Conservation (phyloP, 1,139 yeast species). For the Pichia inconspicua region DNA sequence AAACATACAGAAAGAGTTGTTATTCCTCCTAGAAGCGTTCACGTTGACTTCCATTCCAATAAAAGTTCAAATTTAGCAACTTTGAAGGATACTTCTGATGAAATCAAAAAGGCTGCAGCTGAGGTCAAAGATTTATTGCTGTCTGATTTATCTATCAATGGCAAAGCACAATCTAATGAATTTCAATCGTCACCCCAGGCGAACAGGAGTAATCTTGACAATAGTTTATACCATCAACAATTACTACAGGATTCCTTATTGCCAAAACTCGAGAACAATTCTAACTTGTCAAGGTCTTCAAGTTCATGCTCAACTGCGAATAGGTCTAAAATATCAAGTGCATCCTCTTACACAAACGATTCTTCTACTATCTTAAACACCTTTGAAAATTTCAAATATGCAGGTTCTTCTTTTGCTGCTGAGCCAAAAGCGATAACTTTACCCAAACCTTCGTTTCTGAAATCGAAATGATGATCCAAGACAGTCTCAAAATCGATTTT, state of each 20-base stretch:
- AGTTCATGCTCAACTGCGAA: slow-evolving; percentile 16
- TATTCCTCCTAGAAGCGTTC: slow-evolving; percentile 20
- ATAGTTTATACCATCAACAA: neutral
- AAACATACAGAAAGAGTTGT: slow-evolving; percentile 9
- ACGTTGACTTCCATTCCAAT: slow-evolving; percentile 10
- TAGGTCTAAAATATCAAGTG: slow-evolving; percentile 19
- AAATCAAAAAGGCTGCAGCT: slow-evolving; percentile 18
- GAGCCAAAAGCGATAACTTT: slow-evolving; percentile 51
- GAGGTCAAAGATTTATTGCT: slow-evolving; percentile 20
- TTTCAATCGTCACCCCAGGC: neutral
- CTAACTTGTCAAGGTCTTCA: slow-evolving; percentile 17
- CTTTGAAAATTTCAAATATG: slow-evolving; percentile 30
- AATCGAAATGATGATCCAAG: slow-evolving; percentile 12
- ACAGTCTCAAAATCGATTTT: slow-evolving; percentile 10
- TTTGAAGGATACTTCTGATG: slow-evolving; percentile 18
- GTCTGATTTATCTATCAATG: neutral
- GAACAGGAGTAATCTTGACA: neutral
- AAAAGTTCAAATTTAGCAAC: slow-evolving; percentile 14
- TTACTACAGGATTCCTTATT: slow-evolving; percentile 37
- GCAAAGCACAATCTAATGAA: neutral
- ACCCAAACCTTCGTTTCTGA: slow-evolving; percentile 46
- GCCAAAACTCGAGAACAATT: slow-evolving; percentile 34
- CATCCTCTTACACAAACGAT: slow-evolving; percentile 6
- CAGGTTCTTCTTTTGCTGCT: slow-evolving; percentile 52
- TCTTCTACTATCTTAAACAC: neutral